Percentiles rank a stretch among this genome's conserved stretches.
phyloP scores from a whole-genome alignment of 1,284 basidiomycete species.

The Sphaerobolus stellatus region DNA sequence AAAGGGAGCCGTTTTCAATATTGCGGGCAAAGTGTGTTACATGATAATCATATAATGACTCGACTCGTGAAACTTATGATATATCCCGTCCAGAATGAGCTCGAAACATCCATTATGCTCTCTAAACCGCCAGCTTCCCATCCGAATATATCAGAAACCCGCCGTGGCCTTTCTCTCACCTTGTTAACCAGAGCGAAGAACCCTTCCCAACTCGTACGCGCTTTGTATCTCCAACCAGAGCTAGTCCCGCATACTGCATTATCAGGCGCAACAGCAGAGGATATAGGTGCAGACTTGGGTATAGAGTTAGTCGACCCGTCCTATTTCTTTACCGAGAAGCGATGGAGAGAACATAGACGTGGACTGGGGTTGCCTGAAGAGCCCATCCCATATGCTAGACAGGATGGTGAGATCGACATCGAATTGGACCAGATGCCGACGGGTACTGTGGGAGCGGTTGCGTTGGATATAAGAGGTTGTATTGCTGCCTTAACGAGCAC shows the following conservation, averaged over 20 bases:
- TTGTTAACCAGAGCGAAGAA: conserved; percentile 69
- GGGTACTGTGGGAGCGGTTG: conserved; percentile 83
- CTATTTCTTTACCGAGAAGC: conserved; percentile 71
- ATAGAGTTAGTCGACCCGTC: conserved; percentile 62
- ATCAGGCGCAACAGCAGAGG: conserved; percentile 64
- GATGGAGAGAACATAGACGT: conserved; percentile 73
- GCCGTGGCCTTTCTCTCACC: conserved; percentile 63
- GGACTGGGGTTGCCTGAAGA: conserved; percentile 71
- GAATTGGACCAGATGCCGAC: conserved; percentile 62
- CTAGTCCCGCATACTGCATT: conserved; percentile 67
- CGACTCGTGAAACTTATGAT: neutral
- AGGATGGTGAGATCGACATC: conserved; percentile 21
- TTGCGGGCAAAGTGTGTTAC: conserved; percentile 61
- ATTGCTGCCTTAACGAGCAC: conserved; percentile 75
- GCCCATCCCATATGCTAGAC: conserved; percentile 41
- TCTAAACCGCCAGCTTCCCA: conserved; percentile 68
- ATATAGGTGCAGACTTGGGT: conserved; percentile 54
- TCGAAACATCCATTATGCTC: conserved; percentile 77
- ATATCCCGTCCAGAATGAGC: conserved; percentile 57
- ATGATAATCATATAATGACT: neutral
- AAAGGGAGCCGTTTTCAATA: conserved; percentile 79
- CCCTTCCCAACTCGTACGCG: conserved; percentile 68
- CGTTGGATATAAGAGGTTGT: conserved; percentile 70
- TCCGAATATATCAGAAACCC: conserved; percentile 53
- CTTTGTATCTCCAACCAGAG: conserved; percentile 64